Conservation (phyloP, 2,329 filamentous ascomycete species). For the Fusarium virguliforme region DNA sequence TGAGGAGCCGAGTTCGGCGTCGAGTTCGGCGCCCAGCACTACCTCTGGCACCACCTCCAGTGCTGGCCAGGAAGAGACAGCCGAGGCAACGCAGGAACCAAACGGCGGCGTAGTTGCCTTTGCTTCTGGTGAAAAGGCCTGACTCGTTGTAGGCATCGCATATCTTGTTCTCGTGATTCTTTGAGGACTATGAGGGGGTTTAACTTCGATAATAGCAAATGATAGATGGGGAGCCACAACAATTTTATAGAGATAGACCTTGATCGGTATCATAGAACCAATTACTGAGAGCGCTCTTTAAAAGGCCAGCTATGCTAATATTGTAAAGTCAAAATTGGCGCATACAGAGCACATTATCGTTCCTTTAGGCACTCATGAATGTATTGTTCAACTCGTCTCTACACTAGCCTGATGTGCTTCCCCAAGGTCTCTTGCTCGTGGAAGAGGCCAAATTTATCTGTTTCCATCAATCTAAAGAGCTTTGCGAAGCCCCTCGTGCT, state of each 20-base stretch:
- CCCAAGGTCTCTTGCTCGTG: no score
- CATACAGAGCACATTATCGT: no score
- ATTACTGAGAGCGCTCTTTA: no score
- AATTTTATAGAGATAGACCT: no score
- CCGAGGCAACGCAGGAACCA: not conserved
- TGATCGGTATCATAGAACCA: no score
- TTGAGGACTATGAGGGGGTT: no score
- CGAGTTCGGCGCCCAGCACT: not conserved
- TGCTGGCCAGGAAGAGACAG: not conserved
- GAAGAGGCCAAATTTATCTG: not conserved
- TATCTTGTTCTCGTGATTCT: not conserved
- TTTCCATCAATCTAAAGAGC: constrained; percentile 47
- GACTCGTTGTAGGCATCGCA: not conserved
- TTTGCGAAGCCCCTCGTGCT: constrained; percentile 55
- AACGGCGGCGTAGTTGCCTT: not conserved
- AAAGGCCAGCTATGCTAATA: not conserved
- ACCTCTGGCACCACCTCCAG: not conserved
- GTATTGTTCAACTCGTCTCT: not conserved
- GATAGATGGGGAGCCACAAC: no score
- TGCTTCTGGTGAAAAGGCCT: not conserved
- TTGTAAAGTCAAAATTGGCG: not conserved
- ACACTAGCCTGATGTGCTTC: not conserved
- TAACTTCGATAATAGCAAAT: no score
- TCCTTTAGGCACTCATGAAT: not conserved
- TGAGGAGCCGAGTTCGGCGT: not conserved